Evolutionary conservation across 2,329 filamentous ascomycete genomes (phyloP).

Genomic region (Cryoendolithus antarcticus): DNA sequence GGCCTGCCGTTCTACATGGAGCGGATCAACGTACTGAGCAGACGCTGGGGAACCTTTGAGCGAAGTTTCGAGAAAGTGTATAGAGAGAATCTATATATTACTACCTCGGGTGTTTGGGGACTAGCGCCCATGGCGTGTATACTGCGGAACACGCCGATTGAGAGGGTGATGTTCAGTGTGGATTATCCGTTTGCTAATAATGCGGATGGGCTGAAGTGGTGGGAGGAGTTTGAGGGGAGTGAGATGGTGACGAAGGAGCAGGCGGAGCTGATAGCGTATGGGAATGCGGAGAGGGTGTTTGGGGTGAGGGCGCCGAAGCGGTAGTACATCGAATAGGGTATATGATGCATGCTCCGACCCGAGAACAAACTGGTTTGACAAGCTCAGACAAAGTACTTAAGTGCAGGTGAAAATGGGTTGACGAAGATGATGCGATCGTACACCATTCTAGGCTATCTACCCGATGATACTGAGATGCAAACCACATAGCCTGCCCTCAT

Average conservation of each 20-base stretch:
- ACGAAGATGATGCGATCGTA: too few relatives aligned
- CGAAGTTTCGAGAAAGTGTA: conserved; percentile 29
- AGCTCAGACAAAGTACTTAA: too few relatives aligned
- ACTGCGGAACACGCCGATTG: conserved; percentile 26
- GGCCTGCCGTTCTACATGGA: conserved; percentile 46
- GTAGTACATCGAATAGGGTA: too few relatives aligned
- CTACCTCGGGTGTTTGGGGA: conserved; percentile 45
- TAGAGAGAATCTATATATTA: conserved; percentile 46
- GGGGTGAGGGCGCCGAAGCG: conserved; percentile 15
- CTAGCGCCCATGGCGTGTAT: conserved; percentile 37
- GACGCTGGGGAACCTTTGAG: conserved; percentile 23
- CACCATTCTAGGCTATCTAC: too few relatives aligned
- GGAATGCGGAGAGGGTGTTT: conserved; percentile 40
- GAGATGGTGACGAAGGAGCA: conserved; percentile 39
- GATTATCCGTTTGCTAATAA: conserved; percentile 47
- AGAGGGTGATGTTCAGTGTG: conserved; percentile 45
- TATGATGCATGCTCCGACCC: too few relatives aligned
- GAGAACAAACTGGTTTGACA: too few relatives aligned
- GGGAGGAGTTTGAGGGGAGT: conserved; percentile 38
- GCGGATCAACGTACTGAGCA: conserved; percentile 25
- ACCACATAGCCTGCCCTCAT: too few relatives aligned
- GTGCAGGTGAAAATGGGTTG: too few relatives aligned
- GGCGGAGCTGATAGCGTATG: conserved; percentile 37
- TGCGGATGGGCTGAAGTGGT: conserved; percentile 37
- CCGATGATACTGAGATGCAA: too few relatives aligned